Evolutionary conservation across 2,329 filamentous ascomycete genomes (phyloP).

Genomic region (Trichothecium sympodiale): DNA sequence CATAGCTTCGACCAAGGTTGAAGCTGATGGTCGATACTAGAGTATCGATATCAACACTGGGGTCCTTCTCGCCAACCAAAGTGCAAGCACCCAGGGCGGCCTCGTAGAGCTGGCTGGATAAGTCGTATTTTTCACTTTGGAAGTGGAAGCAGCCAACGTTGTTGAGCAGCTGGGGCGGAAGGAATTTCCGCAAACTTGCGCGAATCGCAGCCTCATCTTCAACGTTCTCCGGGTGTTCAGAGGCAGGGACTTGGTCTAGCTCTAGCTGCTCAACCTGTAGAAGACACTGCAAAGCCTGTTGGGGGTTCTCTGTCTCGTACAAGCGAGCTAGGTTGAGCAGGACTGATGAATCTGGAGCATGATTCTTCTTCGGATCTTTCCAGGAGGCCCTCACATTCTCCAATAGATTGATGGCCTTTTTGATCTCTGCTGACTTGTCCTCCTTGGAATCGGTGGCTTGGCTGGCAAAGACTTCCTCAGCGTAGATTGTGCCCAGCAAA

Average conservation of each 20-base stretch:
- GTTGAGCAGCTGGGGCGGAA: constrained; percentile 87
- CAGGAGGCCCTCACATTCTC: constrained; percentile 78
- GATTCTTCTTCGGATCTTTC: constrained; percentile 84
- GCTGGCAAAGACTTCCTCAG: constrained; percentile 81
- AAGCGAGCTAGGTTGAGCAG: constrained; percentile 84
- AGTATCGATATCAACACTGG: constrained; percentile 74
- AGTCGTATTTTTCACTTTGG: constrained; percentile 69
- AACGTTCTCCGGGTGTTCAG: constrained; percentile 49
- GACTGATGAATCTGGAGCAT: constrained; percentile 73
- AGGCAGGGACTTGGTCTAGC: constrained; percentile 62
- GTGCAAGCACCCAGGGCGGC: constrained; percentile 83
- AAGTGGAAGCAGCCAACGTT: constrained; percentile 97
- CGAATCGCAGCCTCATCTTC: constrained; percentile 48
- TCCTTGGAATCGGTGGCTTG: constrained; percentile 66
- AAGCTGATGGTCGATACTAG: constrained; percentile 94
- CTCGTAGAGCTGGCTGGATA: constrained; percentile 81
- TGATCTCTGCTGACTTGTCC: constrained; percentile 74
- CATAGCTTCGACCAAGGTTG: constrained; percentile 89
- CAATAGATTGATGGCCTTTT: constrained; percentile 75
- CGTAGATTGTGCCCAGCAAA: constrained; percentile 80
- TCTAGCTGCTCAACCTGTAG: constrained; percentile 89
- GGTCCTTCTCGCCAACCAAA: constrained; percentile 64
- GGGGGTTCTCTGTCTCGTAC: constrained; percentile 75
- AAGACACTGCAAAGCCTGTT: constrained; percentile 85
- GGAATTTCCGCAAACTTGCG: constrained; percentile 56